Conservation (phyloP, 306 rosid species). For the Delonix regia region DNA sequence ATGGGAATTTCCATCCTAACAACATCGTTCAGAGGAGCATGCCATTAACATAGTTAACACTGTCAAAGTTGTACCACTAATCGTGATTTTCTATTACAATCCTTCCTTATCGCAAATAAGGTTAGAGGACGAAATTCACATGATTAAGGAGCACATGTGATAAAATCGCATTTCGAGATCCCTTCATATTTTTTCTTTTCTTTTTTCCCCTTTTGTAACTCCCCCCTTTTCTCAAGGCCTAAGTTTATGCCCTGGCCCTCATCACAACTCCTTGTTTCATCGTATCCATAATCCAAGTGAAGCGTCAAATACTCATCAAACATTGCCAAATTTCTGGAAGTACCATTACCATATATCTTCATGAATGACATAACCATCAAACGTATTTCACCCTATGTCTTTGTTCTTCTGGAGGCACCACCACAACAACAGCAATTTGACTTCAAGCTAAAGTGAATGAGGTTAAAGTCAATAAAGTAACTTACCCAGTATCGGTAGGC, state of each 20-base stretch:
- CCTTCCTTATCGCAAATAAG: conserved; percentile 31
- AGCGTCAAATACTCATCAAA: conserved; percentile 28
- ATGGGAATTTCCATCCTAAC: conserved; percentile 38
- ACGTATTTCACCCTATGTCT: conserved; percentile 16
- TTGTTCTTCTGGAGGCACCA: conserved; percentile 24
- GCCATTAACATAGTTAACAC: background rate
- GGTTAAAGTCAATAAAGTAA: conserved; percentile 43
- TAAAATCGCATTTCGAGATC: conserved; percentile 30
- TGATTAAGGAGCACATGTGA: background rate
- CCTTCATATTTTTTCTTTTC: conserved; percentile 10
- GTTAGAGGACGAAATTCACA: conserved; percentile 23
- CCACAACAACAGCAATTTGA: conserved; percentile 36
- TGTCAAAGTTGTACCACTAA: conserved; percentile 30
- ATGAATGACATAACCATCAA: conserved; percentile 26
- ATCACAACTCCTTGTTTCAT: conserved; percentile 21
- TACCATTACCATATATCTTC: conserved; percentile 33
- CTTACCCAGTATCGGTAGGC: conserved; percentile 96
- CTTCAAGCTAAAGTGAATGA: conserved; percentile 34
- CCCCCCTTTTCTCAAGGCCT: conserved; percentile 18
- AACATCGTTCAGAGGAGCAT: conserved; percentile 31
- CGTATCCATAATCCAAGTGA: background rate
- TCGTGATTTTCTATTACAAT: conserved; percentile 30
- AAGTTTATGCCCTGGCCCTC: conserved; percentile 29
- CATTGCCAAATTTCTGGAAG: conserved; percentile 25
- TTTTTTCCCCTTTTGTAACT: background rate